Conservation (phyloP, 2,329 filamentous ascomycete genomes). For the Didymosphaeria variabile region DNA sequence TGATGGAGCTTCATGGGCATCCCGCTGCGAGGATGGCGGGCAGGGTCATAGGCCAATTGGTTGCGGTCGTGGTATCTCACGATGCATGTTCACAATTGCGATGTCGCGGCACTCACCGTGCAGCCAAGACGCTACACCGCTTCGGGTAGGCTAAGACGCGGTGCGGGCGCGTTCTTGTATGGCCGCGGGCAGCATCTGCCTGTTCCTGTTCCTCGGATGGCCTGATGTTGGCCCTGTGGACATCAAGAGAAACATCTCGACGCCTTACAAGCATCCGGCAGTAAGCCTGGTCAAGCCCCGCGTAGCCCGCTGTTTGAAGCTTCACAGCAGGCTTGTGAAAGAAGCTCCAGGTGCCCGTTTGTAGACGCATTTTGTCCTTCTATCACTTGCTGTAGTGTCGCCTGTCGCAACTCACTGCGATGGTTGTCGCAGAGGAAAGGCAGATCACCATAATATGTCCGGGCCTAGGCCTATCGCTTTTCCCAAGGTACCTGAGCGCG, state of each 20-base stretch:
- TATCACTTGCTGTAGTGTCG: not conserved
- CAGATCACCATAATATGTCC: too few relatives aligned
- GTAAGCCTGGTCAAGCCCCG: not conserved
- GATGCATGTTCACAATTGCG: not conserved
- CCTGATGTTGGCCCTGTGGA: not conserved
- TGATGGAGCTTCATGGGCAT: conserved; percentile 39
- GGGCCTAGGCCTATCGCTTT: too few relatives aligned
- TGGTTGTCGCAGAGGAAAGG: too few relatives aligned
- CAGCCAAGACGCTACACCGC: conserved; percentile 14
- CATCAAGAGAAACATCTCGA: not conserved
- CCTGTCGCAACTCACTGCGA: too few relatives aligned
- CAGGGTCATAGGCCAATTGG: conserved; percentile 15
- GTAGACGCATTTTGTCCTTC: not conserved
- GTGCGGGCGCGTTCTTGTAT: not conserved
- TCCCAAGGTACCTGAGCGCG: too few relatives aligned
- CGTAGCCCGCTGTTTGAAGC: not conserved
- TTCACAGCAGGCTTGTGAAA: not conserved
- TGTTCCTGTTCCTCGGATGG: conserved; percentile 4
- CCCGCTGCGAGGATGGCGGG: conserved; percentile 18
- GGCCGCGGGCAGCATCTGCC: not conserved
- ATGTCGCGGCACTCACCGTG: not conserved
- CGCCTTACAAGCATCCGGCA: not conserved
- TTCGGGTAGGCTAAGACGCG: conserved; percentile 4
- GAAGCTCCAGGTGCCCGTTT: not conserved
- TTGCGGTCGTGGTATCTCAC: conserved; percentile 4